These are phyloP conservation scores for Syncephalastrum monosporum DNA, from an alignment of 371 early-diverging fungal genomes.

Conservation along the genomic window DNA sequence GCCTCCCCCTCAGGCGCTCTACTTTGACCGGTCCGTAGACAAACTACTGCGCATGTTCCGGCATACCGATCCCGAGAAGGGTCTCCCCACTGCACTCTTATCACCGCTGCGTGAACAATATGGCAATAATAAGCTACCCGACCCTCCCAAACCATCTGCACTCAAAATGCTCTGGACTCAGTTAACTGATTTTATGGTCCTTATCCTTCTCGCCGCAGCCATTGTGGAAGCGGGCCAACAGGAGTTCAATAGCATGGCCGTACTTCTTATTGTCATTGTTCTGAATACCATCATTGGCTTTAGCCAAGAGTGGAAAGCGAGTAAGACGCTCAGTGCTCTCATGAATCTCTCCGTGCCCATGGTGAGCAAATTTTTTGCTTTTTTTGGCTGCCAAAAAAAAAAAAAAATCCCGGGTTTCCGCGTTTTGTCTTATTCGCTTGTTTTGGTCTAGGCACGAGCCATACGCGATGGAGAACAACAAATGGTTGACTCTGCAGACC, in stretches of 20 bases:
- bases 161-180: constrained; percentile 83
- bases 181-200: constrained; percentile 90
- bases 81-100: constrained; percentile 59
- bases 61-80: constrained; percentile 65
- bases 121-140: constrained; percentile 79
- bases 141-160: constrained; percentile 75
- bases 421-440: constrained; percentile 15
- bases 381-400: background rate
- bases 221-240: constrained; percentile 77
- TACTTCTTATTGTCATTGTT: constrained; percentile 83
- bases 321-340: constrained; percentile 88
- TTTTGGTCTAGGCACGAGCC: constrained; percentile 72
- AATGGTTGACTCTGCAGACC: constrained; percentile 66
- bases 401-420: background rate
- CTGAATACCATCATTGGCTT: constrained; percentile 88
- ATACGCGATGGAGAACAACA: constrained; percentile 79
- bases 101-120: constrained; percentile 70
- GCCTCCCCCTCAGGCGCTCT: constrained; percentile 70
- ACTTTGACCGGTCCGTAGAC: constrained; percentile 83
- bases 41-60: constrained; percentile 81
- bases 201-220: constrained; percentile 70
- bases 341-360: constrained; percentile 82
- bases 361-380: constrained; percentile 22
- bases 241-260: constrained; percentile 72
- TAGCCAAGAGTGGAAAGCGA: constrained; percentile 89